Evolutionary conservation across 805 yeast genomes (phyloP), one percentile per base, ranked within the genome.

Genomic region (Maudiozyma saulgeensis): DNA sequence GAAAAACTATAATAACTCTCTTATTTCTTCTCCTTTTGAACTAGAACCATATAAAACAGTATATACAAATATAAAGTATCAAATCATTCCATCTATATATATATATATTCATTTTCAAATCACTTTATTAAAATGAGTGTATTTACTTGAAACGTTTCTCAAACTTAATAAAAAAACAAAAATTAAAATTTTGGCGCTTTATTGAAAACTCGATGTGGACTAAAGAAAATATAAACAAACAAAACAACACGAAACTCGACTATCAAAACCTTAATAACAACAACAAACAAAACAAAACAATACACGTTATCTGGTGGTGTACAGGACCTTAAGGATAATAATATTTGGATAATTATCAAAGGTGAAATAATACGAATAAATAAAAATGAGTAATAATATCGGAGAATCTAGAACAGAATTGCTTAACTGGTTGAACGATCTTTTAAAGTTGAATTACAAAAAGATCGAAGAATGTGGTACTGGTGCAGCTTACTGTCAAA

Each of bases 401-500:
- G 87, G 87, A 5, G 95, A 86, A 59, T 86, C 96, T 7, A 79
- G 98, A 58, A 79, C 82, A 42, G 96, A 88, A 58, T 75, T 93
- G 16, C 68, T 93, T 49, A 77, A 75, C 49, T 93, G 98, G 98
- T 73, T 93, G 56, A 91, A 91, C 61, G 73, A 77, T 41, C 75
- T 86, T 3, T 72, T 88, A 44, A 76, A 76, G 42, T 67, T 89
- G 41, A 72, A 80, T 53, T 79, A 86, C 58, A 73, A 80, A 37
- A 87, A 85, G 62, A 84, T 93, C 1, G 99, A 93, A 63, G 90
- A 90, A 66, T 83, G 96, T 62, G 99, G 99, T 16, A 79, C 85
- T 2, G 99, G 99, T 2, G 96, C 96, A 1, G 91, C 88, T 0
- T 91, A 87, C 64, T 89, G 97, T 66, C 96, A 90, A 69, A 76